Evolutionary conservation across 2,329 filamentous ascomycete genomes (phyloP), one percentile per base, ranked within the genome.

Genomic region (Claviceps digitariae): DNA sequence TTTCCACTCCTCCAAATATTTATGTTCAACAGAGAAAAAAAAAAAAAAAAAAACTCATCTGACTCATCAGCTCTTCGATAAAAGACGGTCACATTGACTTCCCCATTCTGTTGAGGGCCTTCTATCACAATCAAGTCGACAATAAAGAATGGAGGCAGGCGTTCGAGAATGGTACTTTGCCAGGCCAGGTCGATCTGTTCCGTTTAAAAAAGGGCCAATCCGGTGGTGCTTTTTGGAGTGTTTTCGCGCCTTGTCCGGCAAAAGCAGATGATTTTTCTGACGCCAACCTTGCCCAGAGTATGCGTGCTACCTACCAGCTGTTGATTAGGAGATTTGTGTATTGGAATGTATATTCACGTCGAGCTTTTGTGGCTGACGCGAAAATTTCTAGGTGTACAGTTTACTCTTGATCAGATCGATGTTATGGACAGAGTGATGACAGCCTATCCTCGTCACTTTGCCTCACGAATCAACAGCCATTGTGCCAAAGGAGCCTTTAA

Each of bases 171-270:
- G 88, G 87, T 34, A 79, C 78, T 1, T 69, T 95, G 51, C 63
- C 49, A 12, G 49, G 75, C 3, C 87, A 97, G 59, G 84, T 93
- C 51, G 91, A 97, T 66, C 71, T 95, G 9, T 83, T 85, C 1
- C 81, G 90, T 5, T 75, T 95, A 48, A 75, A 78, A 38, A 68
- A 79, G 50, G 90, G 90, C 1, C 74, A 77, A 59, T 81, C 84
- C 57, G 90, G 90, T 41, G 91, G 90, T 53, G 83, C 87, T n/a
- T 96, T 96, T 66, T 96, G 90, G 91, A 90, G 85, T 64, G 88
- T 93, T 10, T 97, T 77, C 62, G 81, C 86, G 43, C 79, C 80
- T 0, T 96, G 90, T 63, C 90, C 90, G 0, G 66, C 68, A 12
- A 81, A 91, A 61, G 81, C 80, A 48, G 77, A 77, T 4, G 82